Evolutionary conservation across 805 yeast genomes (phyloP), one percentile per base, ranked within the genome.

Genomic region (Saccharomycopsis malanga): DNA sequence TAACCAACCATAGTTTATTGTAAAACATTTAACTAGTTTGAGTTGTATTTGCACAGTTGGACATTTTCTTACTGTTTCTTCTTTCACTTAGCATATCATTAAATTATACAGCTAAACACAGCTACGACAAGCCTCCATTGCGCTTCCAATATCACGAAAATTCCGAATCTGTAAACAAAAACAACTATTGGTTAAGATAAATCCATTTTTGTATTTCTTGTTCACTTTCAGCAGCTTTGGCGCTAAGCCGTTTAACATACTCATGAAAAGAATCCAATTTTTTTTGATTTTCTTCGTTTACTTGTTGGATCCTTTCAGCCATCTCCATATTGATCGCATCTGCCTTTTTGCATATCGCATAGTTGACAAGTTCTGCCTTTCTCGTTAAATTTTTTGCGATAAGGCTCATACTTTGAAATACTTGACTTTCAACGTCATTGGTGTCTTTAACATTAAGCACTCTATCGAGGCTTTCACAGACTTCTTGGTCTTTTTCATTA

Each of bases 341-440:
- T 2, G 46, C 46, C 22, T 36, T 36, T 24, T 14, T 36, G 18
- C 36, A 22, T 21, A 43, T 36, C 9, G 39, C 46, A 9, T 14
- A 10, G 20, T 43, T 27, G 29, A 43, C 36, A 27, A 43, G 12
- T 23, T 20, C 3, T 20, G 36, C 27, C 20, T 36, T 43, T 6
- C 35, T n/a, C 17, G 36, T 41, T 3, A 43, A 20, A 12, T 22
- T 21, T 5, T 21, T 17, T 3, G 46, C 35, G 14, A 43, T 10
- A 7, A 35, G 6, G 34, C 20, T 43, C 14, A 43, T 14, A 9
- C 24, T 23, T 36, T 43, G 46, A 25, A 43, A 43, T 7, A 43
- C 21, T 12, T 43, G 46, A 21, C 27, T 18, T 22, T 43, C 39
- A 15, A 36, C 4, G 18, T 43, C 27, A 6, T 22, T 7, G 6